Base-by-base conservation (phyloP, 805 yeast genomes). In the Maudiozyma serrabonitensis region DNA sequence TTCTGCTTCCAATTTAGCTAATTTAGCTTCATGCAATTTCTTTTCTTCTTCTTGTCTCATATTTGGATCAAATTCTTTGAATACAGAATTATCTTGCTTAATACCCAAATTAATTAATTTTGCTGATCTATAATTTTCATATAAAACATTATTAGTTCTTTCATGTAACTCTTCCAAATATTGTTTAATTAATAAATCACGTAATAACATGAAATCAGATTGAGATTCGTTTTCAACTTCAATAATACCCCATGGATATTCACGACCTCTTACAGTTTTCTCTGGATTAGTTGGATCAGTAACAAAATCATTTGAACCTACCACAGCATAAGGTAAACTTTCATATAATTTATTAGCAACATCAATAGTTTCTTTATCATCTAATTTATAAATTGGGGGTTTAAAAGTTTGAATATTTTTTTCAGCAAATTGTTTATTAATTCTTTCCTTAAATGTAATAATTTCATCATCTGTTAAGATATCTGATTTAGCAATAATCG, bases 231-330 rank as follows among this genome's bases (percentile, higher is more conserved):
- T 91, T 67, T 89, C 97, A 58, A 93, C 90, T 70, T 93, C 97
- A 60, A 93, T 85, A 21, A 85, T 75, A 57, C 98, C 98, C 99
- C 99, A 93, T 53, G 98, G 97, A 67, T 91, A 91, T 54, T 79
- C 73, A 71, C 99, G 85, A 57, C 96, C 97, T 68, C 97, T 81
- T 43, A 90, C 95, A 42, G 66, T 56, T 66, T 87, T 78, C 41
- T 96, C 96, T 67, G 87, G 78, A 41, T 96, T 96, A 62, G 86
- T 93, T 41, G 75, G 66, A 41, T 75, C 70, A 58, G 81, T 81
- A 35, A 85, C 82, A 54, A 80, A 81, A 51, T 72, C 70, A 21
- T 93, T 86, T 21, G 97, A 87, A 21, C 97, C 99, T 48, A 93
- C 86, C 55, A 93, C 83, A 16, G 99, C 98, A 71, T 87, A 91